Evolutionary conservation across 2,329 filamentous ascomycete species (phyloP).

Genomic region (Xylaria sp.): DNA sequence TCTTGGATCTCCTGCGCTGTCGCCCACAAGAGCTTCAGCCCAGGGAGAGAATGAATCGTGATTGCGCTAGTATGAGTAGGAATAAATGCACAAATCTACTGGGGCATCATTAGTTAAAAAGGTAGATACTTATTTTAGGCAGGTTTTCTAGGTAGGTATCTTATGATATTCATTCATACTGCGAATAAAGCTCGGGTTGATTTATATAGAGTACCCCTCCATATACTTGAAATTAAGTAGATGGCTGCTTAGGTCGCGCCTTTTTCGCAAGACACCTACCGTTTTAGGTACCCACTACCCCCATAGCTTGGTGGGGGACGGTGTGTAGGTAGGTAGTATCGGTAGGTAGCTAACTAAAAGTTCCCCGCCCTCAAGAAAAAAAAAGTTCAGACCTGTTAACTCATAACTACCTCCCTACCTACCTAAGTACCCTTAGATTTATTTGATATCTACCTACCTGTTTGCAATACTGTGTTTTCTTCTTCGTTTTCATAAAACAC

Average conservation of each 20-base stretch:
- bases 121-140: no score
- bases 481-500: background rate
- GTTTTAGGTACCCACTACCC: slow-evolving; percentile 10
- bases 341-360: slow-evolving; percentile 27
- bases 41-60: background rate
- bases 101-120: no score
- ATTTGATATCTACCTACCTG: slow-evolving; percentile 21
- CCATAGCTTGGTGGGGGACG: slow-evolving; percentile 34
- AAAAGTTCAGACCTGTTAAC: slow-evolving; percentile 34
- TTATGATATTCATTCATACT: no score
- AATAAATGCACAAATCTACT: background rate
- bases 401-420: background rate
- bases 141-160: no score
- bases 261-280: slow-evolving; percentile 6
- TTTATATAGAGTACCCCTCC: background rate
- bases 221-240: background rate
- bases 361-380: slow-evolving; percentile 45
- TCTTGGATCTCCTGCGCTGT: background rate
- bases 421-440: background rate
- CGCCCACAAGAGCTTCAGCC: background rate
- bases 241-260: background rate
- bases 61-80: slow-evolving; percentile 8
- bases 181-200: background rate
- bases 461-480: slow-evolving; percentile 20
- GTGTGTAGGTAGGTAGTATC: slow-evolving; percentile 4